Evolutionary conservation across 1,284 basidiomycete genomes (phyloP).

Genomic region (Irpex sp.): DNA sequence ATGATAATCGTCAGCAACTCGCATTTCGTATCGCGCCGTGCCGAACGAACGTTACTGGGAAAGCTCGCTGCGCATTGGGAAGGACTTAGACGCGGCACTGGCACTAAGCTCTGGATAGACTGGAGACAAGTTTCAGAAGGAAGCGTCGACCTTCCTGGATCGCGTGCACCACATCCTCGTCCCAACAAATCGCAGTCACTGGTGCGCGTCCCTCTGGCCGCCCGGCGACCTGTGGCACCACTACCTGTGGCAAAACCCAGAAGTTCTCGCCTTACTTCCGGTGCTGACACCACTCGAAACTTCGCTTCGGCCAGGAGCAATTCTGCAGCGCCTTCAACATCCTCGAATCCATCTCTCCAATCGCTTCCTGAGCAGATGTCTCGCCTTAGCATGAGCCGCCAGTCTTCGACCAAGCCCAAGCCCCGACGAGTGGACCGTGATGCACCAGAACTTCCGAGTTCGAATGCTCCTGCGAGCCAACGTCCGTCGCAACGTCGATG

Average conservation of each 20-base stretch:
- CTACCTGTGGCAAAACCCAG: too few species aligned
- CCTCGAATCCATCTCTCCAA: not conserved
- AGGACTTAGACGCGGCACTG: not conserved
- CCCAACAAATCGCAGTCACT: not conserved
- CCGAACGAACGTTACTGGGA: constrained; percentile 33
- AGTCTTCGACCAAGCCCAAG: not conserved
- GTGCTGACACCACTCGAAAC: too few species aligned
- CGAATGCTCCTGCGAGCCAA: not conserved
- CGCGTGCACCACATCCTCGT: not conserved
- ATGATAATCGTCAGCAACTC: constrained; percentile 39
- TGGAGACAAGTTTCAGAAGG: constrained; percentile 17
- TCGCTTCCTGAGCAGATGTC: not conserved
- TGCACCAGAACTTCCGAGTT: not conserved
- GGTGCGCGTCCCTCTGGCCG: not conserved
- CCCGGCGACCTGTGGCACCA: not conserved
- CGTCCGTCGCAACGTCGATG: not conserved
- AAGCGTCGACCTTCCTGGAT: constrained; percentile 20
- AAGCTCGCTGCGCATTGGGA: constrained; percentile 23
- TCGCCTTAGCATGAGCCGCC: not conserved
- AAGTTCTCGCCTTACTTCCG: too few species aligned
- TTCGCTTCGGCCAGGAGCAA: too few species aligned
- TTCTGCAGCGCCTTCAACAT: not conserved
- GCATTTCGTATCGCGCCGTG: constrained; percentile 29
- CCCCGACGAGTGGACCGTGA: not conserved
- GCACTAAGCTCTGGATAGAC: constrained; percentile 18